phyloP scores from a whole-genome alignment of 257 asterid genomes.

The Solanum phureja region DNA sequence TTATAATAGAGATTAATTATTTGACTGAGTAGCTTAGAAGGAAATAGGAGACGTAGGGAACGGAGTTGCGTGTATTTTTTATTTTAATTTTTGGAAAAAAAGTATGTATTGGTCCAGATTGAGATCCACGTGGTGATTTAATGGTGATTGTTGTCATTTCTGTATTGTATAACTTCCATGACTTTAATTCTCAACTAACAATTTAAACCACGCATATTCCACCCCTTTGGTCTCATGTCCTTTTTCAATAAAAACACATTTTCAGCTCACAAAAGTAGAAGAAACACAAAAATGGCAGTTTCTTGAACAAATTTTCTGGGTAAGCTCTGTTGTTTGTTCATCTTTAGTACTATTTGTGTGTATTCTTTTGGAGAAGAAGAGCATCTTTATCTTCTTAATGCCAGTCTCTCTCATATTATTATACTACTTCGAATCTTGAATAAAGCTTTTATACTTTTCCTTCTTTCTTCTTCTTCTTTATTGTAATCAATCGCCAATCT shows the following conservation, averaged over 20 bases:
- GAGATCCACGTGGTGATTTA: neutral
- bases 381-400: neutral
- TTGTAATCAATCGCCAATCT: neutral
- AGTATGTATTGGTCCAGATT: neutral
- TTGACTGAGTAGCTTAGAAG: neutral
- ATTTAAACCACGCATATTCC: neutral
- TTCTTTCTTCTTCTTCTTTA: neutral
- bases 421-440: neutral
- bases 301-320: neutral
- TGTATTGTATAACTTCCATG: neutral
- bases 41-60: neutral
- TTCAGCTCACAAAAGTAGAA: neutral
- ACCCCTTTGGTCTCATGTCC: neutral
- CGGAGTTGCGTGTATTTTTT: neutral
- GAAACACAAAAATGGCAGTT: neutral
- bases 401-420: neutral
- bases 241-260: neutral
- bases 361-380: neutral
- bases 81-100: neutral
- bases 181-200: neutral
- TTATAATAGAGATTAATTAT: neutral
- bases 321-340: neutral
- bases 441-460: no score
- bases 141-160: neutral
- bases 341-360: neutral